A percentile compares a stretch with the other conserved stretches of the same genome.
Evolutionary conservation across 441 rosid genomes (phyloP).

Genomic region (Pelargonium cotyledonis): DNA sequence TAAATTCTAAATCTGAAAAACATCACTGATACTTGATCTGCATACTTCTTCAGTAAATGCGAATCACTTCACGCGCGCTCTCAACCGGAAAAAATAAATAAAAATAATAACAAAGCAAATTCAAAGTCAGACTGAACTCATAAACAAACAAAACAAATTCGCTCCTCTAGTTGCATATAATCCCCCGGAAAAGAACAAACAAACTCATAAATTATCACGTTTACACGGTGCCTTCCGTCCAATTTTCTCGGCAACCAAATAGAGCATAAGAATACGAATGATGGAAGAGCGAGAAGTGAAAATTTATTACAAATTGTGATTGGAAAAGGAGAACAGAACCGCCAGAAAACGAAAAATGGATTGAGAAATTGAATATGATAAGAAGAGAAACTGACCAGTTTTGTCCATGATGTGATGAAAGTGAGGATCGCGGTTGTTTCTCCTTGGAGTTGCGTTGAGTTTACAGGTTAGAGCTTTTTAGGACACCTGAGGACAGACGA

Average conservation of each 20-base stretch:
- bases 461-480: not conserved
- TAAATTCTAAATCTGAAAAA: not conserved
- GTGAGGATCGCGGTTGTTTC: constrained; percentile 1
- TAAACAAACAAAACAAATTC: not conserved
- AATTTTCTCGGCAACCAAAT: constrained; percentile 16
- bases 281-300: not conserved
- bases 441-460: not conserved
- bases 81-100: not conserved
- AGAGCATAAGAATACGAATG: constrained; percentile 1
- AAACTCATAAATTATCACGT: not conserved
- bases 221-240: constrained; percentile 1
- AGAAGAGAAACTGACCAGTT: constrained; percentile 1
- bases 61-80: not conserved
- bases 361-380: not conserved
- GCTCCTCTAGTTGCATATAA: not conserved
- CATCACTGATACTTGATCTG: too few species aligned
- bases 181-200: not conserved
- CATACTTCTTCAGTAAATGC: too few species aligned
- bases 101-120: not conserved
- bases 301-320: not conserved
- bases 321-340: constrained; percentile 3
- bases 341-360: constrained; percentile 11
- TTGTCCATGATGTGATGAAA: not conserved
- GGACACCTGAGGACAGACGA: constrained; percentile 1
- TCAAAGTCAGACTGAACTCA: constrained; percentile 2